Evolutionary conservation across 2,329 filamentous ascomycete species (phyloP).

Genomic region (Clarireedia hainanense): DNA sequence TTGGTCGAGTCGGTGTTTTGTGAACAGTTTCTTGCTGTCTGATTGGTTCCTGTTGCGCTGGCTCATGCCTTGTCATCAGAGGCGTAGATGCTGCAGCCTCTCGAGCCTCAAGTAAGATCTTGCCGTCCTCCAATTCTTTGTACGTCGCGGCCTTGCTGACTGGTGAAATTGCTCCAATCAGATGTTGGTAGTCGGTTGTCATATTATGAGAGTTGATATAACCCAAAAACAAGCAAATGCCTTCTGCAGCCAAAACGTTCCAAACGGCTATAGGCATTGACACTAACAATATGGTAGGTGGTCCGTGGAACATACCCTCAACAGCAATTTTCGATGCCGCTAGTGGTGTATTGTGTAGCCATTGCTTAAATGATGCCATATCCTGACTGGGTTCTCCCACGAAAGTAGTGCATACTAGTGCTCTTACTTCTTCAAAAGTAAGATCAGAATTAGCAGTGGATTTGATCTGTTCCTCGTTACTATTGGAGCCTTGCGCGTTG

Average conservation of each 20-base stretch:
- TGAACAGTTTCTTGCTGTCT: slow-evolving; percentile 10
- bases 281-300: slow-evolving; percentile 57
- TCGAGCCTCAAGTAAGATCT: slow-evolving; percentile 41
- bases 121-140: slow-evolving; percentile 49
- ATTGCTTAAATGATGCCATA: slow-evolving; percentile 59
- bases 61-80: slow-evolving; percentile 37
- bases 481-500: slow-evolving; percentile 17
- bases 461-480: slow-evolving; percentile 20
- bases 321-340: slow-evolving; percentile 52
- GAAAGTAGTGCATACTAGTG: slow-evolving; percentile 60
- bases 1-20: slow-evolving; percentile 15
- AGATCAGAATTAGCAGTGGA: slow-evolving; percentile 37
- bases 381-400: slow-evolving; percentile 57
- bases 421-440: slow-evolving; percentile 53
- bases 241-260: slow-evolving; percentile 57
- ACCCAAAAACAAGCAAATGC: slow-evolving; percentile 58
- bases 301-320: slow-evolving; percentile 61
- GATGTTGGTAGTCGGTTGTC: slow-evolving; percentile 53
- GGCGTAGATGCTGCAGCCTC: slow-evolving; percentile 29
- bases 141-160: slow-evolving; percentile 36
- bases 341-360: slow-evolving; percentile 52
- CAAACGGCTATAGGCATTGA: slow-evolving; percentile 58
- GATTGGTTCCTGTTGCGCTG: slow-evolving; percentile 8
- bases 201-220: slow-evolving; percentile 61
- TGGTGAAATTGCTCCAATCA: slow-evolving; percentile 40